Evolutionary conservation across 1,139 yeast species (phyloP), one percentile per base, ranked within the genome.

Genomic region (Blastobotrys apis): DNA sequence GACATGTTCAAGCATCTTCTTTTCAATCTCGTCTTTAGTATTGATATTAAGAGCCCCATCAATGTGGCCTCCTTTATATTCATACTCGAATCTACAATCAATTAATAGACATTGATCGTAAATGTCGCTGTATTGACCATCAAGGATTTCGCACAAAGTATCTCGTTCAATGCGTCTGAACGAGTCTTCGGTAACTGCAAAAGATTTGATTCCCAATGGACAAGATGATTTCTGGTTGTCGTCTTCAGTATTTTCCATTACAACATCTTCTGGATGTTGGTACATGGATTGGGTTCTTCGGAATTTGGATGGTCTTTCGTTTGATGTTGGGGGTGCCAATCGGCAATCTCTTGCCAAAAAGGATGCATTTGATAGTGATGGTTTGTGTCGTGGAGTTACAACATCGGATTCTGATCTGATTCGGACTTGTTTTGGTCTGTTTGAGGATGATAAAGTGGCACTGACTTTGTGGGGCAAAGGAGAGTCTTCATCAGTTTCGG

Each of bases 81-180:
- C 98, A 67, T 92, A 92, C 56, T 82, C 87, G 59, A 92, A 92
- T 41, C 98, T 76, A 62, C 97, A 88, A 65, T 92, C 98, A 12
- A 94, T 72, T 29, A 92, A 68, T 5, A 77, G 57, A 41, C 77
- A 70, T 32, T 80, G 77, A 53, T 81, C 81, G 60, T 82, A 90
- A 40, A 69, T 69, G 26, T 73, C 66, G 15, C 63, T 54, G 61
- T 74, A 77, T 13, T 71, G 62, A 35, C 88, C 84, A 48, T 74
- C 76, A 32, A 88, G 63, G 33, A 90, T 75, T 35, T 73, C 73
- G 52, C 77, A 73, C 59, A 92, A 67, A 35, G 88, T 82, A 33
- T 72, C 73, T 25, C 78, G 81, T 43, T 74, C 74, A 46, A 92
- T 86, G 44, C 96, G 73, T 19, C 92, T 92, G 50, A 88, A 75